phyloP scores from a whole-genome alignment of 257 asterid species.

The Ophiorrhiza pumila region DNA sequence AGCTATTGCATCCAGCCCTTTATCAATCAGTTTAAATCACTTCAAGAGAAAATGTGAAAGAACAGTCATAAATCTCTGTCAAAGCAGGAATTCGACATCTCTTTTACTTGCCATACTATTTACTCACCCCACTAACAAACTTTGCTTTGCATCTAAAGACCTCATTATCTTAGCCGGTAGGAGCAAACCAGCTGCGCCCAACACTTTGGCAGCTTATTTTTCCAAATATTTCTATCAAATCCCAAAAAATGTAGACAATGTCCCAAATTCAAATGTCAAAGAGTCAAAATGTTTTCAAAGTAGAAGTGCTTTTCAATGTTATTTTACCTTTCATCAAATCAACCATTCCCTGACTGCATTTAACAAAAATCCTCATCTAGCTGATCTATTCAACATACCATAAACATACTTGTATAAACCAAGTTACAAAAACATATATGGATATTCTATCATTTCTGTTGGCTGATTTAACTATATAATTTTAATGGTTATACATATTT shows the following conservation, averaged over 20 bases:
- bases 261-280: no score
- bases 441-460: no score
- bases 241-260: no score
- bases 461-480: not conserved
- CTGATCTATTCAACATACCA: not conserved
- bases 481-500: no score
- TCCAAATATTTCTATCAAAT: not conserved
- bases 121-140: not conserved
- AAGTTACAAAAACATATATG: no score
- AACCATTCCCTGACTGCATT: not conserved
- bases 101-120: not conserved
- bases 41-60: not conserved
- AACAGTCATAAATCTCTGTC: no score
- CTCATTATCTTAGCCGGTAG: not conserved
- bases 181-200: not conserved
- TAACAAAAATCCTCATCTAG: not conserved
- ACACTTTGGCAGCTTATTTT: not conserved
- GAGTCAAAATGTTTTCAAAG: no score
- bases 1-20: not conserved
- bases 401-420: not conserved
- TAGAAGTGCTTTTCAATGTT: no score
- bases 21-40: not conserved
- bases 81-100: not conserved
- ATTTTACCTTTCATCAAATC: no score
- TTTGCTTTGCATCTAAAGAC: not conserved